phyloP scores from a whole-genome alignment of 1,139 yeast species.

The Arxiozyma bovina region DNA sequence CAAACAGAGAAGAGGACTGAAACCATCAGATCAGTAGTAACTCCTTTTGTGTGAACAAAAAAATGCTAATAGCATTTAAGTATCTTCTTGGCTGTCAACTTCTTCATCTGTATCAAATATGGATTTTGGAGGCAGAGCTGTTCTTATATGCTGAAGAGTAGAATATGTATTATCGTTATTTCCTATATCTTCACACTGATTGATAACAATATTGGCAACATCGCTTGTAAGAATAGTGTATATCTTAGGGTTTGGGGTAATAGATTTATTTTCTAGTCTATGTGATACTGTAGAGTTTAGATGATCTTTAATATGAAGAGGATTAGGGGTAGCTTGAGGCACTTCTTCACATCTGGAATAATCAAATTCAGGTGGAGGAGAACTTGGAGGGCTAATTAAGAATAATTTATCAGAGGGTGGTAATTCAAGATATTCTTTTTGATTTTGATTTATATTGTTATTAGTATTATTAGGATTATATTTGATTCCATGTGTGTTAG shows the following conservation, averaged over 20 bases:
- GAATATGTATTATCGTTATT: not conserved
- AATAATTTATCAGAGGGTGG: conserved; percentile 31
- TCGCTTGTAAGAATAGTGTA: conserved; percentile 8
- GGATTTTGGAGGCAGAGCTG: conserved; percentile 32
- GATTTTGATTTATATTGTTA: conserved; percentile 14
- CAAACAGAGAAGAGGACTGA: not conserved
- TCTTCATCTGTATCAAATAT: conserved; percentile 30
- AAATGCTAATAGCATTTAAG: not conserved
- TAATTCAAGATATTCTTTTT: conserved; percentile 25
- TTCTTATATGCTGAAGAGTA: conserved; percentile 8
- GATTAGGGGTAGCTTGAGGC: conserved; percentile 18
- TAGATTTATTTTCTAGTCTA: not conserved
- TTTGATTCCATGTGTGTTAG: conserved; percentile 12
- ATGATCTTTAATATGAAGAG: not conserved
- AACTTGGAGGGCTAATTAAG: conserved; percentile 35
- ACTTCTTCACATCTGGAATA: conserved; percentile 32
- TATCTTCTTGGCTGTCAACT: not conserved
- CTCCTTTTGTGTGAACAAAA: not conserved
- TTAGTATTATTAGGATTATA: conserved; percentile 13
- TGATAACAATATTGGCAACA: conserved; percentile 13
- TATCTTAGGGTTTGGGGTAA: conserved; percentile 8
- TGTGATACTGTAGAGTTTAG: not conserved
- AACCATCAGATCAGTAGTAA: not conserved
- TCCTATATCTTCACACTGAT: conserved; percentile 8
- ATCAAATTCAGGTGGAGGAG: conserved; percentile 36